Conservation (phyloP, 1,284 basidiomycete genomes). For the Tylopilus orsonianus region DNA sequence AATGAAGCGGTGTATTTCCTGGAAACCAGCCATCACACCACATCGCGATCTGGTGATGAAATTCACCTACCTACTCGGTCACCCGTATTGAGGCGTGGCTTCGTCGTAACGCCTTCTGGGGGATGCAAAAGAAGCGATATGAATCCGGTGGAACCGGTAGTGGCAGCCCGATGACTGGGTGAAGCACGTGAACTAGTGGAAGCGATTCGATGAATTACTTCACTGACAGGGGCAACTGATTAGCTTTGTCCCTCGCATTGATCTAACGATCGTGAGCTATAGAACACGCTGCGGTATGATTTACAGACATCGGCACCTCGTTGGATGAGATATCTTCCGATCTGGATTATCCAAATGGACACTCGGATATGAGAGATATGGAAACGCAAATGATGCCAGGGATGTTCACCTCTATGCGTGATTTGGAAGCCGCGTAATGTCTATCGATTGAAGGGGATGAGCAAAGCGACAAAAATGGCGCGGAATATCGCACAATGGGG, state of each 20-base stretch:
- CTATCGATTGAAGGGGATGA: slow-evolving; percentile 40
- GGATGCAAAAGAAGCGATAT: slow-evolving; percentile 77
- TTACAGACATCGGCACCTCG: slow-evolving; percentile 85
- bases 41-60: not conserved
- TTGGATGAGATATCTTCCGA: slow-evolving; percentile 80
- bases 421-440: slow-evolving; percentile 94
- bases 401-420: slow-evolving; percentile 69
- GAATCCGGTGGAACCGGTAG: slow-evolving; percentile 88
- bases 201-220: not conserved
- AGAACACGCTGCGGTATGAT: slow-evolving; percentile 55
- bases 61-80: slow-evolving; percentile 73
- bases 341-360: slow-evolving; percentile 47
- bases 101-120: slow-evolving; percentile 63
- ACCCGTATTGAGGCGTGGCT: slow-evolving; percentile 82
- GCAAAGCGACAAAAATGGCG: slow-evolving; percentile 4
- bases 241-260: slow-evolving; percentile 88
- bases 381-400: not conserved
- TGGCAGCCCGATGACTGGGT: slow-evolving; percentile 86
- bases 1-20: slow-evolving; percentile 95
- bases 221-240: slow-evolving; percentile 83
- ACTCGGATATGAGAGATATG: not conserved
- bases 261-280: slow-evolving; percentile 52
- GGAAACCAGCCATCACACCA: not conserved
- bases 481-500: slow-evolving; percentile 68
- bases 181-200: slow-evolving; percentile 5